Evolutionary conservation across 768 basidiomycete genomes (phyloP), one percentile per base, ranked within the genome.

Genomic region (Sistotremastrum niveocremeum): DNA sequence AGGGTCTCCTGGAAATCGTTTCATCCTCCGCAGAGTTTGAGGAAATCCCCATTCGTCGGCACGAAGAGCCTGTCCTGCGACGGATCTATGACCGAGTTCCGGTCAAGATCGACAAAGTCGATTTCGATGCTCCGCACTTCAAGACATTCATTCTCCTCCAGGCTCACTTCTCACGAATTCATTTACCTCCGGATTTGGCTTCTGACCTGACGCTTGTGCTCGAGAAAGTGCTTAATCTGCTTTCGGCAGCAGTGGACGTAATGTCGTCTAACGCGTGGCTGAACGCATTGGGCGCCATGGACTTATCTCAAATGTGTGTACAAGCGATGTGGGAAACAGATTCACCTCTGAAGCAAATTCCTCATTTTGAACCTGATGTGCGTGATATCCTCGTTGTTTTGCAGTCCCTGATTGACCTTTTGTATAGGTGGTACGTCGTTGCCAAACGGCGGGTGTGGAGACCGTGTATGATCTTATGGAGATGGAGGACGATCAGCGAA

Each of bases 401-500:
- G 20, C 28, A 7, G 11, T 33, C 11, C 4, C 34, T 34, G 33
- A 7, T 20, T 39, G 4, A 39, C 5, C 10, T 10, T 43, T 9
- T 44, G 44, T 31, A 2, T 51, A 87, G 82, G 79, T 84, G 38
- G 68, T 98, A 58, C 75, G 79, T 56, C 77, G 91, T 7, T 97
- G 91, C 68, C 84, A 84, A 58, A 76, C 71, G 0, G 84, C 80
- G 5, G 75, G 75, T 6, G 69, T 95, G 45, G 87, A 89, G 49
- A 84, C 86, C 1, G 91, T 99, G 0, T 95, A 97, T 60, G 95
- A 98, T 59, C 74, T 98, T 51, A 95, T 97, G 87, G 95, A 98
- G 61, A 79, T 98, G 79, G 95, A 98, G 57, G 94, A 97, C 54
- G 83, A 85, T 48, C 73, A 86, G 57, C 76, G 95, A 34, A 85